Base-by-base conservation (phyloP, 2,329 filamentous ascomycete species). In the Lasiodiplodia gonubiensis region DNA sequence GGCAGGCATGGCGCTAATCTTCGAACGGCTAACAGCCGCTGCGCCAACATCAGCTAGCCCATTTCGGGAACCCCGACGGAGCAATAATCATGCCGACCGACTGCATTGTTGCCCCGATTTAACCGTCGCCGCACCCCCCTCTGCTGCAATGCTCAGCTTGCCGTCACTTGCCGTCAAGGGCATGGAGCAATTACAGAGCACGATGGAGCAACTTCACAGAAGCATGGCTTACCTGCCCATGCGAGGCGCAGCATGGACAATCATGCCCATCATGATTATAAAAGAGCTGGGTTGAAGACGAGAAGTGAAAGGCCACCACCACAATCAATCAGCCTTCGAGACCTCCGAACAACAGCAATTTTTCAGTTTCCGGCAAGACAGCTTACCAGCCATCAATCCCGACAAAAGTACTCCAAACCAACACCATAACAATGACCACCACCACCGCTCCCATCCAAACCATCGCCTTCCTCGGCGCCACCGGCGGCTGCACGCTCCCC, bases 401-500 rank as follows among this genome's bases (percentile, higher is more conserved):
- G 8, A 30, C 10, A n/a, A 27, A 16, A 52, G 7, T n/a, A 52
- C 7, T 18, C 23, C n/a, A 30, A 48, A 63, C 4, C 27, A 46
- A 25, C 11, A 25, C 21, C 59, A 21, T 16, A 51, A 71, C n/a
- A 48, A 71, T 70, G 69, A 68, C 64, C 57, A 21, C 21, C 61
- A 49, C 70, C 68, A 57, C 71, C 70, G 27, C 69, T 69, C 14
- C 74, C 69, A 16, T 16, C 27, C 74, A 68, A 59, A 81, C 79
- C 37, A 72, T 85, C 65, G 81, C 83, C 49, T 85, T 86, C 76
- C 81, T 86, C 69, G 85, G 85, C 55, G 83, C 84, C 27, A 86
- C 84, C 25, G 83, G 83, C 66, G 85, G 83, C 59, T 81, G 80
- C 69, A 78, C 80, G 42, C 76, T 80, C 54, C 72, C 79, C 33